These are phyloP conservation scores for Gelatoporia subvermispora DNA, from an alignment of 768 basidiomycete species.

Conservation along the genomic window DNA sequence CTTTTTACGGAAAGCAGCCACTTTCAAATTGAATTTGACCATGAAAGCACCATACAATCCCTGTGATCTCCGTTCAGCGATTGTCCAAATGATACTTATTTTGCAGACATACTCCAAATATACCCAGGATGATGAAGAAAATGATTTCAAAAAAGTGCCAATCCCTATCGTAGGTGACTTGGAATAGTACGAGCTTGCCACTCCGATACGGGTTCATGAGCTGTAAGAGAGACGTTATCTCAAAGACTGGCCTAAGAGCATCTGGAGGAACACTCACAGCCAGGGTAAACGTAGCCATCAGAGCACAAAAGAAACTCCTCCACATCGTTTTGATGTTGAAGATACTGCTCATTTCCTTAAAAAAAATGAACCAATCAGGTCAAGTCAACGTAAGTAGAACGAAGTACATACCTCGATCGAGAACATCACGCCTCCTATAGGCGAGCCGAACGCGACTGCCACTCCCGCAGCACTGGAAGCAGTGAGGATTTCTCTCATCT, in stretches of 20 bases:
- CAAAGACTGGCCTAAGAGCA: no score
- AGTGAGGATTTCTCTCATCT: slow-evolving; percentile 87
- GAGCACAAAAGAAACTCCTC: slow-evolving; percentile 94
- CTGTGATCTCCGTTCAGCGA: slow-evolving; percentile 37
- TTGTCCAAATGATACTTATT: not conserved
- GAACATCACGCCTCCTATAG: slow-evolving; percentile 96
- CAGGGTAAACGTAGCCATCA: slow-evolving; percentile 93
- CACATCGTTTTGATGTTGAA: slow-evolving; percentile 99
- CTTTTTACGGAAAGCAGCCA: slow-evolving; percentile 91
- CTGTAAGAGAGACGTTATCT: not conserved
- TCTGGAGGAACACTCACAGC: slow-evolving; percentile 53
- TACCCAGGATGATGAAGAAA: slow-evolving; percentile 90
- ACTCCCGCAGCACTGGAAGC: slow-evolving; percentile 98
- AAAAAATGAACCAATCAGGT: not conserved
- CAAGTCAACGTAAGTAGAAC: not conserved
- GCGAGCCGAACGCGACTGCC: slow-evolving; percentile 96
- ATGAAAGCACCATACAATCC: slow-evolving; percentile 97
- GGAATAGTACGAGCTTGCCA: slow-evolving; percentile 95
- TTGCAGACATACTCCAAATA: slow-evolving; percentile 75
- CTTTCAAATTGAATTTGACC: slow-evolving; percentile 94
- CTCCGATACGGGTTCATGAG: slow-evolving; percentile 95
- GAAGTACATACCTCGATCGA: slow-evolving; percentile 75
- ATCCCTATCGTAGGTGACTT: slow-evolving; percentile 93
- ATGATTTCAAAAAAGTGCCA: slow-evolving; percentile 99
- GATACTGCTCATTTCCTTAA: slow-evolving; percentile 94